A percentile compares a stretch with the other conserved stretches of the same genome.
These are phyloP conservation scores for Nidula niveotomentosa DNA, from an alignment of 1,284 basidiomycete genomes.

Conservation along the genomic window DNA sequence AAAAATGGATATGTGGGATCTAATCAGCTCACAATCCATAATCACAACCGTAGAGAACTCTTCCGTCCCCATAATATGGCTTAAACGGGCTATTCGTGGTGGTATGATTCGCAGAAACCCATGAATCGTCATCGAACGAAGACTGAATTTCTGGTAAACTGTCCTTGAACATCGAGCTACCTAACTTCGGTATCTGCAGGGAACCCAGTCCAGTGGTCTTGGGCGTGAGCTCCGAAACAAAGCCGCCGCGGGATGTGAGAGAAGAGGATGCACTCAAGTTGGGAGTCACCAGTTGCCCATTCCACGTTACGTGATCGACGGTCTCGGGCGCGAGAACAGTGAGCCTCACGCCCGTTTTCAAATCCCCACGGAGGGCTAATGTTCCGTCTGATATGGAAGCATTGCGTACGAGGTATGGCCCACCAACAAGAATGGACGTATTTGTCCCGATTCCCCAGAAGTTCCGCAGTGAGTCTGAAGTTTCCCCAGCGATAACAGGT, in stretches of 20 bases:
- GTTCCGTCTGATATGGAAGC: constrained; percentile 36
- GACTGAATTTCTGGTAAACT: constrained; percentile 66
- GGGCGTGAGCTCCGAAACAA: constrained; percentile 22
- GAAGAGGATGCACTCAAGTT: constrained; percentile 25
- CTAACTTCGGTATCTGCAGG: constrained; percentile 33
- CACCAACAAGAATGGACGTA: constrained; percentile 50
- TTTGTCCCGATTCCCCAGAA: constrained; percentile 55
- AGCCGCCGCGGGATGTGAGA: constrained; percentile 35
- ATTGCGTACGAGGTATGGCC: constrained; percentile 55
- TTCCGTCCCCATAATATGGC: constrained; percentile 69
- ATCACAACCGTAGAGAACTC: constrained; percentile 77
- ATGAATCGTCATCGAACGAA: constrained; percentile 58
- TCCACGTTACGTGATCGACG: constrained; percentile 65
- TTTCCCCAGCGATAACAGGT: constrained; percentile 31
- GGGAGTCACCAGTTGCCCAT: constrained; percentile 49
- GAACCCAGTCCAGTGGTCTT: too few species aligned
- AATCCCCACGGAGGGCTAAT: constrained; percentile 45
- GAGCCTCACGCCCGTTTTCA: constrained; percentile 41
- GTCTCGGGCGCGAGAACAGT: constrained; percentile 51
- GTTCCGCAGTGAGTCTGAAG: constrained; percentile 31
- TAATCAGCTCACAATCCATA: constrained; percentile 67
- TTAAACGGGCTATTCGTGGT: constrained; percentile 69
- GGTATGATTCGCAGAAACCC: constrained; percentile 67
- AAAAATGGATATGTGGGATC: too few species aligned
- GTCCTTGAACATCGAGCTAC: constrained; percentile 68